These are phyloP conservation scores for Prototheca stagnorum DNA, from an alignment of 163 green algal genomes.

Conservation along the genomic window DNA sequence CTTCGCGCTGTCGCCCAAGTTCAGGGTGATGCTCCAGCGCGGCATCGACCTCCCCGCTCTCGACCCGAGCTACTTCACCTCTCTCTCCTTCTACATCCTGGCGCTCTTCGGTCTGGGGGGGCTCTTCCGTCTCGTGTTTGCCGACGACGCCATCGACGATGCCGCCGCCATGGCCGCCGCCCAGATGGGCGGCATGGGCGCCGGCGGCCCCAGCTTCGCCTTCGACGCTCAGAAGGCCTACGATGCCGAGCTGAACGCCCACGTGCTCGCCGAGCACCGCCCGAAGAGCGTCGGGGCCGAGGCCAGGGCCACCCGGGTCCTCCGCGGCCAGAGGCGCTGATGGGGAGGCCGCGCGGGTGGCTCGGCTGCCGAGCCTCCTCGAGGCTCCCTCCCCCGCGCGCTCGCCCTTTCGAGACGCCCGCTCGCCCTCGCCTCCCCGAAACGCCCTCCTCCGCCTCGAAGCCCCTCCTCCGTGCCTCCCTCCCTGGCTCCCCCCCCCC, in stretches of 20 bases:
- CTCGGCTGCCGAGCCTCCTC: no score
- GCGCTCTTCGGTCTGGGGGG: constrained; percentile 83
- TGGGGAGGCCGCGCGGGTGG: no score
- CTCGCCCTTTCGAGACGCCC: no score
- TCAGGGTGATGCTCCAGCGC: constrained; percentile 89
- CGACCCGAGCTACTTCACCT: constrained; percentile 89
- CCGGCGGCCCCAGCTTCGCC: constrained; percentile 17
- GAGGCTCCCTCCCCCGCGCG: no score
- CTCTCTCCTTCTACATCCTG: constrained; percentile 91
- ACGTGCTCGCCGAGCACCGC: constrained; percentile 40
- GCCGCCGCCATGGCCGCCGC: constrained; percentile 53
- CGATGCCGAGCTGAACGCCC: constrained; percentile 36
- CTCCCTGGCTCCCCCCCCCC: no score
- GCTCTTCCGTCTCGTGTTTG: constrained; percentile 75
- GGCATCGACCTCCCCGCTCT: constrained; percentile 83
- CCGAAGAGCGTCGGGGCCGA: no score
- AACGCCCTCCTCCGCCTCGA: no score
- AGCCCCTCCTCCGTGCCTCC: no score
- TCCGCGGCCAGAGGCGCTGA: no score
- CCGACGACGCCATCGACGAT: constrained; percentile 70
- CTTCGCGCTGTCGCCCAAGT: constrained; percentile 82
- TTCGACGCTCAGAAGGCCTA: constrained; percentile 56
- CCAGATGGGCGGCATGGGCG: constrained; percentile 8
- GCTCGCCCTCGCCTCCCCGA: no score
- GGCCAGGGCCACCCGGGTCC: no score